phyloP scores from a whole-genome alignment of 371 early-diverging fungal genomes.

The Choanephora cucurbitarum region DNA sequence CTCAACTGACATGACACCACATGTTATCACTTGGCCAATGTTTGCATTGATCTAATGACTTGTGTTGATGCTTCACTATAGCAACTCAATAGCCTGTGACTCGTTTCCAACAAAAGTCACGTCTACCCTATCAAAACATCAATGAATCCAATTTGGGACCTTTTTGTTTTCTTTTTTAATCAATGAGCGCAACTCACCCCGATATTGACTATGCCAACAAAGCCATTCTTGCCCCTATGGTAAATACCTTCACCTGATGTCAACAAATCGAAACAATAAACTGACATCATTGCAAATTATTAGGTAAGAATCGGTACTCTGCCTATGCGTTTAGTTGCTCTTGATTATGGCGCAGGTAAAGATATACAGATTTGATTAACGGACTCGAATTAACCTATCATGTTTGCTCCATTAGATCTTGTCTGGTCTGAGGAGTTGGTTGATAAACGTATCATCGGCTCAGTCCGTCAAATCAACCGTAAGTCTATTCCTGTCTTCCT shows the following conservation, averaged over 20 bases:
- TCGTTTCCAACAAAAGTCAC: too few relatives aligned
- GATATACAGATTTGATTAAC: constrained; percentile 1
- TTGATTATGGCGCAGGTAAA: constrained; percentile 88
- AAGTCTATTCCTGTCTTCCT: too few relatives aligned
- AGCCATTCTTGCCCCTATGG: constrained; percentile 91
- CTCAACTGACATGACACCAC: too few relatives aligned
- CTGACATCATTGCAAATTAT: neutral
- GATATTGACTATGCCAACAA: constrained; percentile 58
- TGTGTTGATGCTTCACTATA: too few relatives aligned
- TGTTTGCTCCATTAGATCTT: constrained; percentile 78
- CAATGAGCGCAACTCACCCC: constrained; percentile 23
- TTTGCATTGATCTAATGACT: too few relatives aligned
- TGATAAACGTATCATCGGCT: constrained; percentile 84
- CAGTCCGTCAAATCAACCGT: constrained; percentile 76
- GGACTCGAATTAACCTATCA: neutral
- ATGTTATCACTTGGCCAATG: too few relatives aligned
- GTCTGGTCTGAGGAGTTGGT: constrained; percentile 93
- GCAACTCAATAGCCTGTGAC: too few relatives aligned
- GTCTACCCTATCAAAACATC: too few relatives aligned
- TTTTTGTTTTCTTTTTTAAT: neutral
- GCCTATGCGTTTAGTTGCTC: constrained; percentile 83
- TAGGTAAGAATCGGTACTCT: constrained; percentile 86
- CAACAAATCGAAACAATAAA: too few relatives aligned
- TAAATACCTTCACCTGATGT: too few relatives aligned
- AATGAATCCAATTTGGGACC: too few relatives aligned